Conservation (phyloP, 2,329 filamentous ascomycete species). For the Fusarium clavum region DNA sequence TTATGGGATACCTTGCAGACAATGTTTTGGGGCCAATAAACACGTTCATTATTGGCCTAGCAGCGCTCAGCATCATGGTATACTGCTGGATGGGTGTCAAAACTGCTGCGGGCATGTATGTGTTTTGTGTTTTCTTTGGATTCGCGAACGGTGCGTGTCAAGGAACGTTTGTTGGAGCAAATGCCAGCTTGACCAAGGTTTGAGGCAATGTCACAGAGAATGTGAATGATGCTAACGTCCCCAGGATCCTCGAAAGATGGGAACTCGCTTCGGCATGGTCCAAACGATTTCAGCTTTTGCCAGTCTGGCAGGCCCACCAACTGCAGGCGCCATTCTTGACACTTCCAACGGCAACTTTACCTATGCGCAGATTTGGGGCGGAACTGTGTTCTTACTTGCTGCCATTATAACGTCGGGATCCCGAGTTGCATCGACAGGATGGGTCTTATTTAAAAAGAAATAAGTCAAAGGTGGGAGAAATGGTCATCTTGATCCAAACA, state of each 20-base stretch:
- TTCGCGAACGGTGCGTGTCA: constrained; percentile 46
- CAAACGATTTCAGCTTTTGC: constrained; percentile 57
- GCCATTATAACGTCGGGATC: constrained; percentile 50
- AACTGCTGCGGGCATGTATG: constrained; percentile 45
- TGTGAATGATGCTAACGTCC: not conserved
- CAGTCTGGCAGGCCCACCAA: constrained; percentile 56
- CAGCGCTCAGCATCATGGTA: constrained; percentile 45
- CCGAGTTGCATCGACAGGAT: constrained; percentile 53
- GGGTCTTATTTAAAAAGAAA: constrained; percentile 52
- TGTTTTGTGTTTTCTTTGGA: constrained; percentile 48
- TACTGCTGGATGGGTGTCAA: constrained; percentile 49
- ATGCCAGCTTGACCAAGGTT: constrained; percentile 53
- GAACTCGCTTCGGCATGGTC: constrained; percentile 58
- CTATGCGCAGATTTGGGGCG: constrained; percentile 62
- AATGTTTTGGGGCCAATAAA: constrained; percentile 63
- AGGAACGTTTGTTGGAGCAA: constrained; percentile 51
- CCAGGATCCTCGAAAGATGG: constrained; percentile 55
- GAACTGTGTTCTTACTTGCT: constrained; percentile 53
- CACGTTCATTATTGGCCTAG: constrained; percentile 48
- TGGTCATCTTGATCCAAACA: not conserved
- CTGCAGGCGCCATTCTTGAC: constrained; percentile 49
- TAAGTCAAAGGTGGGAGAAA: not conserved
- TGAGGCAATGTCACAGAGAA: not conserved
- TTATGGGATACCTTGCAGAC: constrained; percentile 71
- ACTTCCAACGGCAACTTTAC: constrained; percentile 48